Evolutionary conservation across 148 eudicot genomes (phyloP), one percentile per base, ranked within the genome.

Genomic region (Pouteria glomerata): DNA sequence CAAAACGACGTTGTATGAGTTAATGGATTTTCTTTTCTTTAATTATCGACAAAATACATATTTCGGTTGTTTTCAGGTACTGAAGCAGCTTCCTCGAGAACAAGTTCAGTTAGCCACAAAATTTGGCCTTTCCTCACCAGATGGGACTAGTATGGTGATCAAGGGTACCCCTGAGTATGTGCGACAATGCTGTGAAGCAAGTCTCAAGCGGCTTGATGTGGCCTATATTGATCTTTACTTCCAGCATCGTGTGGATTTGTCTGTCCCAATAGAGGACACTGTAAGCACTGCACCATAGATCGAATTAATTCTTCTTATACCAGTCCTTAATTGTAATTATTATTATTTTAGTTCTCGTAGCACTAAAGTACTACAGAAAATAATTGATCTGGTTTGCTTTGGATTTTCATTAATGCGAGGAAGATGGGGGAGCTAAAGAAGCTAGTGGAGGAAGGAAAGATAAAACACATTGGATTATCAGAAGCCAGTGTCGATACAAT

Each of bases 401-500:
- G 68, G 42, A 62, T 37, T 35, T n/a, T n/a, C n/a, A n/a, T n/a
- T n/a, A 24, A 64, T 2, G n/a, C 21, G 33, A 64, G n/a, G n/a
- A 42, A 85, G 86, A 80, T 85, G 76, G 82, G 84, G 24, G 84
- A 85, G 71, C 82, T 85, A 2, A 85, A 78, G 75, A 85, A 80
- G 71, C 79, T 85, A 48, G 84, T 82, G 21, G 89, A 82, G 63
- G 89, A 85, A 67, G 89, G 89, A 21, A 85, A 85, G 57, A 74
- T 85, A 56, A 82, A 71, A 63, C 80, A 82, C 74, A 78, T 85
- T 39, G 89, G 89, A 0, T 56, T 85, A 55, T 85, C 86, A 23
- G 89, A 85, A 78, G 86, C 88, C 35, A 77, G 72, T 47, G 61
- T 30, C 1, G 78, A 73, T 69, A 85, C 86, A 11, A 66, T 85